Conservation (phyloP, 73 alveolate genomes). For the Blepharisma japonicum region DNA sequence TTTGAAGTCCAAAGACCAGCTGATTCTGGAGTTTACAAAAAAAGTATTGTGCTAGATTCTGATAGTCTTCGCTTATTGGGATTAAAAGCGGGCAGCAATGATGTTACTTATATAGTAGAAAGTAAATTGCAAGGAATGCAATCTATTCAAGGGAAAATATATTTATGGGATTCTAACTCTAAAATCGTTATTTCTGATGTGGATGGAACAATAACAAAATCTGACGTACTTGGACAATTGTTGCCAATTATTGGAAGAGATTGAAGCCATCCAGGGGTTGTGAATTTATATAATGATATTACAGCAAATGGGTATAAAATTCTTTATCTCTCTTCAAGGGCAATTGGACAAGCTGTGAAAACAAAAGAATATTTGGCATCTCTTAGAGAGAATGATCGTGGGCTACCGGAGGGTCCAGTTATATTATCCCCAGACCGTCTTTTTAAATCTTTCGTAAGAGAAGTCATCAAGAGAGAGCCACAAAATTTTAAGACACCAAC, state of each 20-base stretch:
- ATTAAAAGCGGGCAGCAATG: constrained; percentile 74
- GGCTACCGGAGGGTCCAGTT: constrained; percentile 94
- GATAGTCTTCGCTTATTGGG: constrained; percentile 67
- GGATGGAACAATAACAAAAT: constrained; percentile 97
- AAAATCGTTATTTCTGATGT: constrained; percentile 90
- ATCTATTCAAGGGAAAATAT: constrained; percentile 49
- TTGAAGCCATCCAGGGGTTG: constrained; percentile 94
- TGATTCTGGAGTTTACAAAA: no score
- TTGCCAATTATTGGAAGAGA: constrained; percentile 90
- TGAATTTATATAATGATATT: constrained; percentile 69
- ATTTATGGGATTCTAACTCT: constrained; percentile 72
- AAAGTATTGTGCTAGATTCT: constrained; percentile 49
- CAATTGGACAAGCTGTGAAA: constrained; percentile 82
- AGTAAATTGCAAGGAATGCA: constrained; percentile 49
- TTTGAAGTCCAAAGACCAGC: no score
- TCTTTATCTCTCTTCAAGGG: constrained; percentile 94
- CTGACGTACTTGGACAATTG: constrained; percentile 93
- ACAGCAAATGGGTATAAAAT: constrained; percentile 83
- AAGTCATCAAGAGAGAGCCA: constrained; percentile 82
- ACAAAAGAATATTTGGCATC: constrained; percentile 64
- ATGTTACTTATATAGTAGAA: constrained; percentile 74
- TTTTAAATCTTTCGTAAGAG: constrained; percentile 85
- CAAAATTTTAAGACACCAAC: constrained; percentile 85
- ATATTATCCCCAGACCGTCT: constrained; percentile 94
- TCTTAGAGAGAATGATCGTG: constrained; percentile 47